These are phyloP conservation scores for Periconia digitata DNA, from an alignment of 2,329 filamentous ascomycete species.

Conservation along the genomic window DNA sequence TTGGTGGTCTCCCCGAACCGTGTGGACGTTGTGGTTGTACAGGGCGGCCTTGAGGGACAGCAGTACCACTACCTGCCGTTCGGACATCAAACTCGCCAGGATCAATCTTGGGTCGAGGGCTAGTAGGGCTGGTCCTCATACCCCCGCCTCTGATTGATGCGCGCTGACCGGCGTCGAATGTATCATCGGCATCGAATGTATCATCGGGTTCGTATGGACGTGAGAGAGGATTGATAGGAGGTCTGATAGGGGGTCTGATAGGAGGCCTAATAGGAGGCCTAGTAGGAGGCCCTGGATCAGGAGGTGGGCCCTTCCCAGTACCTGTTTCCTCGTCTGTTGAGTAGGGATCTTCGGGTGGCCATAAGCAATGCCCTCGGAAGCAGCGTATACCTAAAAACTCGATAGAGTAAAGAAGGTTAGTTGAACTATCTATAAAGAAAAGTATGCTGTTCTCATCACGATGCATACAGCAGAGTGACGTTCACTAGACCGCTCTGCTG, in stretches of 20 bases:
- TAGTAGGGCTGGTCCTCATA: no score
- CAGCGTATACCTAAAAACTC: background rate
- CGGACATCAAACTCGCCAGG: background rate
- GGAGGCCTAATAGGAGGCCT: background rate
- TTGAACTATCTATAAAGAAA: no score
- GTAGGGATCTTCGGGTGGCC: background rate
- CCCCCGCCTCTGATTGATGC: background rate
- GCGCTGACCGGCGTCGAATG: no score
- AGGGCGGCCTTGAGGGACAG: background rate
- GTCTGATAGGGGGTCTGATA: background rate
- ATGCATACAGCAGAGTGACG: no score
- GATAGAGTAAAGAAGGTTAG: no score
- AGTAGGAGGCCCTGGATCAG: background rate
- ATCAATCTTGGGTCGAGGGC: no score
- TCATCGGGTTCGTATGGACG: background rate
- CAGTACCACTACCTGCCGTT: background rate
- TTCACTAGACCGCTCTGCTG: no score
- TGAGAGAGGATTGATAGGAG: background rate
- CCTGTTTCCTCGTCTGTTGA: background rate
- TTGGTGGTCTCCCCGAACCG: no score
- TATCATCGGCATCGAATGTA: background rate
- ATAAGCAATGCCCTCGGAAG: background rate
- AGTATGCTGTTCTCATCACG: no score
- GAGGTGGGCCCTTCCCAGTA: background rate
- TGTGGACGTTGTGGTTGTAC: background rate